Evolutionary conservation across 495 filamentous ascomycete species (phyloP), one percentile per base, ranked within the genome.

Genomic region (Neurospora terricola): DNA sequence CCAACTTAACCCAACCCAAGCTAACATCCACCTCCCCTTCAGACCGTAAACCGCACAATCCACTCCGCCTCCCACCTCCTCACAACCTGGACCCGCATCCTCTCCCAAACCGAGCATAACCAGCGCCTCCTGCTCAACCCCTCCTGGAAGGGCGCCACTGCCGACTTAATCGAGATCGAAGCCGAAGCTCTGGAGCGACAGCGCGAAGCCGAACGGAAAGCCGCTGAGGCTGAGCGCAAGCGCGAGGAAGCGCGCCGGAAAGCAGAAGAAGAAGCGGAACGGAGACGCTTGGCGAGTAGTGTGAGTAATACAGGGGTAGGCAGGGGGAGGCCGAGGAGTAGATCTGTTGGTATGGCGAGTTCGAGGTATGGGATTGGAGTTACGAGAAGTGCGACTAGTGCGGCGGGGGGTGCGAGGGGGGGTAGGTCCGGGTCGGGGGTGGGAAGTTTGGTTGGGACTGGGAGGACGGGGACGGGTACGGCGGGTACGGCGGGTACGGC

Each of bases 21-120:
- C 48, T 68, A 40, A 42, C 45, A 10, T 3, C 38, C 18, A 14
- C 48, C 27, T 0, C 11, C 5, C 30, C 10, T 2, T 5, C 74
- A 96, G 91, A 96, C 92, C 14, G 94, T 99, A 14, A 92, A 92
- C 54, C 86, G 87, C 70, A 98, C 96, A 4, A 92, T 98, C 36
- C 84, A 87, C 70, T 94, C 92, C 62, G 93, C 95, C n/a, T 94
- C 94, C 42, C 93, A 93, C 0, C 88, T 99, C n/a, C 88, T 99
- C 42, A 93, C 94, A 76, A 96, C 96, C 36, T 99, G 94, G 94
- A 96, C 94, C 59, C 90, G 94, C 72, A 98, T 98, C 74, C 88
- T 99, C 5, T 94, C 92, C 30, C 96, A 98, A 79, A 98, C 96
- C 0, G 96, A 99, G 82, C 94, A 99, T 80, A 98, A 96, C 77